These are phyloP conservation scores for Russula sp. DNA, from an alignment of 768 basidiomycete species.

Conservation along the genomic window DNA sequence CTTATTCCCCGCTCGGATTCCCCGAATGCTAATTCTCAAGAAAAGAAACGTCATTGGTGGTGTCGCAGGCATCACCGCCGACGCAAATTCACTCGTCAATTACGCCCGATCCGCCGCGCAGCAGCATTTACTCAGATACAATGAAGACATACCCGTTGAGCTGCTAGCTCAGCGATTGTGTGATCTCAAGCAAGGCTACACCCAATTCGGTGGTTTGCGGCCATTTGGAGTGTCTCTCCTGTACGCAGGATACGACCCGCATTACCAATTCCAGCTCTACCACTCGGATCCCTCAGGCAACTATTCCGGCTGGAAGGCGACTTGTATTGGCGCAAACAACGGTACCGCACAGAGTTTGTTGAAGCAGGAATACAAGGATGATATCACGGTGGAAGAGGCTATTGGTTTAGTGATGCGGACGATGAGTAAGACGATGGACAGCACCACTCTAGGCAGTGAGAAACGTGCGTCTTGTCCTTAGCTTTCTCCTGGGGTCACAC, in stretches of 20 bases:
- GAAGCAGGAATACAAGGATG: conserved; percentile 99
- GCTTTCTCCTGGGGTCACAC: conserved; percentile 17
- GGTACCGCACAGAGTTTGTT: conserved; percentile 92
- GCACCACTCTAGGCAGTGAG: conserved; percentile 92
- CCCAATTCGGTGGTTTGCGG: conserved; percentile 94
- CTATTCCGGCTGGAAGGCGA: conserved; percentile 98
- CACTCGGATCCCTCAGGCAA: conserved; percentile 98
- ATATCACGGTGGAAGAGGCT: conserved; percentile 85
- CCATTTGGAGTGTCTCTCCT: conserved; percentile 97
- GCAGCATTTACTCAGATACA: conserved; percentile 81
- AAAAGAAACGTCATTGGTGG: conserved; percentile 90
- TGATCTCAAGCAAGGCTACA: conserved; percentile 98
- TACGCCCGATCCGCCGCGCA: conserved; percentile 91
- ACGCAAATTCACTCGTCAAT: conserved; percentile 96
- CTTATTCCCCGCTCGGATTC: conserved; percentile 2
- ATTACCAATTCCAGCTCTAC: conserved; percentile 96
- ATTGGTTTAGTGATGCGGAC: conserved; percentile 88
- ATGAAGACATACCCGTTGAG: conserved; percentile 98
- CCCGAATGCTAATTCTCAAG: not conserved
- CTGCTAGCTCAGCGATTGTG: conserved; percentile 90
- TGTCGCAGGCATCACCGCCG: conserved; percentile 93
- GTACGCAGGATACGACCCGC: conserved; percentile 95
- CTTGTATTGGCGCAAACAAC: conserved; percentile 98
- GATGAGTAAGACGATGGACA: conserved; percentile 99
- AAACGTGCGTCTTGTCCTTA: conserved; percentile 60